A percentile compares a stretch with the other conserved stretches of the same genome.
Evolutionary conservation across 306 rosid genomes (phyloP).

Genomic region (Neltuma alba): DNA sequence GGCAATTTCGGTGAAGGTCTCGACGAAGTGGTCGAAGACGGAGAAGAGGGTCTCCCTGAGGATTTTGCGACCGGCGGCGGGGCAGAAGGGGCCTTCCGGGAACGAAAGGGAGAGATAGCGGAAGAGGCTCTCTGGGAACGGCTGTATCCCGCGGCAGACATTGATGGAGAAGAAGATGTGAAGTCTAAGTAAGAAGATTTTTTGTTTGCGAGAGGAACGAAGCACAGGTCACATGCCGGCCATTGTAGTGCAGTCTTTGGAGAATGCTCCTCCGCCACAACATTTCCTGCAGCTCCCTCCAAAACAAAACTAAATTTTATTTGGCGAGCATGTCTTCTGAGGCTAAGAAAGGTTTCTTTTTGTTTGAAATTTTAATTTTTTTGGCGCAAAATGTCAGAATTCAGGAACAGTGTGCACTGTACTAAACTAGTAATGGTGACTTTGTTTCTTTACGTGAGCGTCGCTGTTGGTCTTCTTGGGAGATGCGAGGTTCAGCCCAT

Average conservation of each 20-base stretch:
- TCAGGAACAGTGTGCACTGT: background rate
- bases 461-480: slow-evolving; percentile 7
- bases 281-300: slow-evolving; percentile 52
- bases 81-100: slow-evolving; percentile 56
- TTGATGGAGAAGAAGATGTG: slow-evolving; percentile 37
- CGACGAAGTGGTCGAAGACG: slow-evolving; percentile 54
- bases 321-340: slow-evolving; percentile 27
- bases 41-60: slow-evolving; percentile 57
- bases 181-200: background rate
- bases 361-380: slow-evolving; percentile 26
- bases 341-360: background rate
- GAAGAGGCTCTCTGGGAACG: slow-evolving; percentile 64
- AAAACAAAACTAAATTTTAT: slow-evolving; percentile 44
- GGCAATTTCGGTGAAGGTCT: slow-evolving; percentile 50
- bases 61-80: slow-evolving; percentile 33
- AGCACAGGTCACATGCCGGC: slow-evolving; percentile 49
- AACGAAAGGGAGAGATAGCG: slow-evolving; percentile 62
- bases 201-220: background rate
- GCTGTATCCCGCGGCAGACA: slow-evolving; percentile 50
- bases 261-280: slow-evolving; percentile 10
- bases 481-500: background rate
- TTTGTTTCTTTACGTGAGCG: slow-evolving; percentile 22
- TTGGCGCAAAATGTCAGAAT: slow-evolving; percentile 12
- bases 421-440: background rate
- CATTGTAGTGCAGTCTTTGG: slow-evolving; percentile 47